phyloP scores from a whole-genome alignment of 202 grass and related monocot species.

The Zizania palustris region DNA sequence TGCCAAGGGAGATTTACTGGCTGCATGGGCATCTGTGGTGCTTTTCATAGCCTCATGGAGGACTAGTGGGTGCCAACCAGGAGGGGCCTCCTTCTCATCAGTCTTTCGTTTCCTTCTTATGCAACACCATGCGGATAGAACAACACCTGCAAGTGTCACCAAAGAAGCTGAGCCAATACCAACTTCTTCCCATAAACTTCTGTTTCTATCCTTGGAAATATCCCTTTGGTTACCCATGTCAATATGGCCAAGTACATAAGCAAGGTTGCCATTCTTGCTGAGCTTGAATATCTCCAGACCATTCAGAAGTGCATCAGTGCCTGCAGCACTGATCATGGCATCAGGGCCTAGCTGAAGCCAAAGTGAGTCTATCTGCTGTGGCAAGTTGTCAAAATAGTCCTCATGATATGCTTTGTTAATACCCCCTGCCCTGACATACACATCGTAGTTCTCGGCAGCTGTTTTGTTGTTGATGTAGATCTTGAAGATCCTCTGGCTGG shows the following conservation, averaged over 20 bases:
- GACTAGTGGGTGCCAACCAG: slow-evolving; percentile 86
- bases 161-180: slow-evolving; percentile 56
- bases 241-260: slow-evolving; percentile 68
- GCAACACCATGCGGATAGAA: slow-evolving; percentile 57
- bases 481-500: slow-evolving; percentile 87
- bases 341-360: slow-evolving; percentile 94
- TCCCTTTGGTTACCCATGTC: slow-evolving; percentile 36
- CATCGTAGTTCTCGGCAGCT: slow-evolving; percentile 83
- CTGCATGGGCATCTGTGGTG: slow-evolving; percentile 68
- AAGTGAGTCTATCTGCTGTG: slow-evolving; percentile 68
- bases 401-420: slow-evolving; percentile 89
- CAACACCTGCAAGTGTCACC: slow-evolving; percentile 49
- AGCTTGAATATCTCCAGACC: slow-evolving; percentile 99
- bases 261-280: slow-evolving; percentile 70
- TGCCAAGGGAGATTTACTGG: slow-evolving; percentile 52
- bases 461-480: slow-evolving; percentile 99
- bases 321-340: slow-evolving; percentile 67
- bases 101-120: slow-evolving; percentile 67
- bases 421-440: slow-evolving; percentile 67
- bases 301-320: slow-evolving; percentile 81
- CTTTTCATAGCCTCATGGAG: slow-evolving; percentile 89
- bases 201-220: slow-evolving; percentile 44
- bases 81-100: slow-evolving; percentile 59
- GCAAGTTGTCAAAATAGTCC: slow-evolving; percentile 75
- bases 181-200: slow-evolving; percentile 58